Evolutionary conservation across 1,139 yeast genomes (phyloP).

Genomic region (Zygoascus sp.): DNA sequence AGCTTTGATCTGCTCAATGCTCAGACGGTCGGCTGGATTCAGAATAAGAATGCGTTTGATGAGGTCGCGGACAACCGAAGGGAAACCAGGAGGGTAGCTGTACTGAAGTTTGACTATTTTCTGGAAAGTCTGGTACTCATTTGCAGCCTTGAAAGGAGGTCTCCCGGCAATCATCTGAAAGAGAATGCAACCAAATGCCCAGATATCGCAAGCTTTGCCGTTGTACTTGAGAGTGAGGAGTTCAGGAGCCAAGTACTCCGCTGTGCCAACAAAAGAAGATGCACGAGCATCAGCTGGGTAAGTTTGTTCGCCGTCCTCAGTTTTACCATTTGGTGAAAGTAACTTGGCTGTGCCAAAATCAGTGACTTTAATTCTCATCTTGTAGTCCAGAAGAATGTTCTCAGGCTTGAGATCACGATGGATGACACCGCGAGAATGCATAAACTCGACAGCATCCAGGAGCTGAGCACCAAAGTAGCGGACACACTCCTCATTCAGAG

Average conservation of each 20-base stretch:
- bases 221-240: slow-evolving; percentile 74
- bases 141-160: slow-evolving; percentile 96
- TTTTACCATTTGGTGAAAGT: slow-evolving; percentile 46
- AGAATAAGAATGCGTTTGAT: slow-evolving; percentile 63
- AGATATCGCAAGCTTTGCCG: slow-evolving; percentile 84
- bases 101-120: slow-evolving; percentile 82
- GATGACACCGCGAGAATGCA: slow-evolving; percentile 79
- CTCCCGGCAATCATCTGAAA: slow-evolving; percentile 91
- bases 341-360: slow-evolving; percentile 98
- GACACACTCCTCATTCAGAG: slow-evolving; percentile 73
- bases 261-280: slow-evolving; percentile 85
- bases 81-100: slow-evolving; percentile 74
- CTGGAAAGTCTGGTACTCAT: slow-evolving; percentile 91
- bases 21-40: slow-evolving; percentile 62
- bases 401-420: slow-evolving; percentile 97
- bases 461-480: slow-evolving; percentile 73
- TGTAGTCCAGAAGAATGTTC: slow-evolving; percentile 68
- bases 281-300: slow-evolving; percentile 58
- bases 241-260: slow-evolving; percentile 90
- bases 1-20: slow-evolving; percentile 58
- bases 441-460: slow-evolving; percentile 78
- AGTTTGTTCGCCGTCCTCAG: slow-evolving; percentile 25
- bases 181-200: slow-evolving; percentile 95
- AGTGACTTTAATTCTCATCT: slow-evolving; percentile 83
- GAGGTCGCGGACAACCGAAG: slow-evolving; percentile 64